Conservation (phyloP, 2,329 filamentous ascomycete species). For the Claviceps pazoutovae region DNA sequence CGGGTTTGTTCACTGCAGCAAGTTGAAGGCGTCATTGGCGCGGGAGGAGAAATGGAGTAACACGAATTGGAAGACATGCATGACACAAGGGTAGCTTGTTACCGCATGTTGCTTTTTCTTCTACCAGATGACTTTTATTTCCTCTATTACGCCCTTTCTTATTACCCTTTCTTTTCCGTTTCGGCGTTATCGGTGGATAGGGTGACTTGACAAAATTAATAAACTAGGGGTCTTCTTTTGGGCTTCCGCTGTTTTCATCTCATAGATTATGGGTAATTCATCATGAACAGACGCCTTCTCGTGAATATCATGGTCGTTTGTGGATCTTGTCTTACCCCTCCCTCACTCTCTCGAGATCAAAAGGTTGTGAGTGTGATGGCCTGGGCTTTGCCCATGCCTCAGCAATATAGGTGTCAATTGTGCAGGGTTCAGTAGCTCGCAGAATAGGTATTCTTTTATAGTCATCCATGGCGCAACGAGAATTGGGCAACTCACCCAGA, state of each 20-base stretch:
- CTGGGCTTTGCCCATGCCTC: too few species aligned
- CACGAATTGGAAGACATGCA: not conserved
- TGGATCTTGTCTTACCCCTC: too few species aligned
- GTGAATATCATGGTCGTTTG: too few species aligned
- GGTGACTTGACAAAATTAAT: conserved; percentile 12
- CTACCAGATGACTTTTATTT: not conserved
- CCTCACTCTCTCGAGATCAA: too few species aligned
- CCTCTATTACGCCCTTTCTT: not conserved
- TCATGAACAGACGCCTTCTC: too few species aligned
- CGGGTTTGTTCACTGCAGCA: conserved; percentile 8
- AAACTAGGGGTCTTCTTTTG: not conserved
- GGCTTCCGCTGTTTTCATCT: not conserved
- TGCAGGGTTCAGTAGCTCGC: too few species aligned
- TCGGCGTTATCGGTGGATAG: conserved; percentile 26
- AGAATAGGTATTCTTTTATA: too few species aligned
- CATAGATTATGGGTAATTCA: not conserved
- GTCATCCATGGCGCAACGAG: too few species aligned
- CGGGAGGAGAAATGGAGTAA: conserved; percentile 12
- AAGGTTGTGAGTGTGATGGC: too few species aligned
- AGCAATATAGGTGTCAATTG: too few species aligned
- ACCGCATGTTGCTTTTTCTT: not conserved
- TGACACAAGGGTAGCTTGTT: conserved; percentile 15
- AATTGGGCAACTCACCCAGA: too few species aligned
- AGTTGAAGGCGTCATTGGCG: conserved; percentile 19
- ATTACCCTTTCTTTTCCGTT: not conserved